Conservation (phyloP, 129 eudicot genomes). For the Rutidosis leptorrhynchoides region DNA sequence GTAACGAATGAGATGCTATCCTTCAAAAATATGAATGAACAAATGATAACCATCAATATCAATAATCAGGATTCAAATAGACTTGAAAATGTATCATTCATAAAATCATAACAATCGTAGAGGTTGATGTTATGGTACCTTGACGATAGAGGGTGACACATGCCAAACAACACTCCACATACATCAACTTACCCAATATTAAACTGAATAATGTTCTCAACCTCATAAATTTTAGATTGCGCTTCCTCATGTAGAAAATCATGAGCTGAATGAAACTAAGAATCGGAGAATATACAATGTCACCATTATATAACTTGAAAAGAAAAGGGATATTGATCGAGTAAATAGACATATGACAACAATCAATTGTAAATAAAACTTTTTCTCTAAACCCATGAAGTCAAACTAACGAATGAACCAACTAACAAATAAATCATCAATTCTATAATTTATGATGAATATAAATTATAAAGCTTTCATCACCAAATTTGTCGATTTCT, state of each 20-base stretch:
- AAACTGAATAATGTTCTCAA: conserved; percentile 70
- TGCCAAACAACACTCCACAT: conserved; percentile 93
- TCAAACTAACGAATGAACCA: no score
- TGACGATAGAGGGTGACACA: conserved; percentile 57
- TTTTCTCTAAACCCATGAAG: no score
- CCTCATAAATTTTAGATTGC: conserved; percentile 45
- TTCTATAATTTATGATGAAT: no score
- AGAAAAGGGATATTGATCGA: neutral
- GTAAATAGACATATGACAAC: no score
- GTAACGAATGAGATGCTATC: conserved; percentile 95
- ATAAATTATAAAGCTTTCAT: no score
- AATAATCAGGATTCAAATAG: neutral
- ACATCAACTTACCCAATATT: conserved; percentile 93
- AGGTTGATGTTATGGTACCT: conserved; percentile 43
- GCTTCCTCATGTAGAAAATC: conserved; percentile 85
- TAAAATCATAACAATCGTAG: neutral
- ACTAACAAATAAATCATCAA: no score
- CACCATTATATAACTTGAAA: conserved; percentile 4
- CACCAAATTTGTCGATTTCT: no score
- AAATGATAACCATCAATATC: conserved; percentile 13
- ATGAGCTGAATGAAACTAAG: no score
- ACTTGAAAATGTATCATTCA: neutral
- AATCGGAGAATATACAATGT: conserved; percentile 24
- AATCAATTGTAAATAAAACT: no score
- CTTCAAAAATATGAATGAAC: conserved; percentile 20